Percentiles rank a stretch among this genome's conserved stretches.
Conservation (phyloP, 1,284 basidiomycete genomes). For the Agroathelia rolfsii region DNA sequence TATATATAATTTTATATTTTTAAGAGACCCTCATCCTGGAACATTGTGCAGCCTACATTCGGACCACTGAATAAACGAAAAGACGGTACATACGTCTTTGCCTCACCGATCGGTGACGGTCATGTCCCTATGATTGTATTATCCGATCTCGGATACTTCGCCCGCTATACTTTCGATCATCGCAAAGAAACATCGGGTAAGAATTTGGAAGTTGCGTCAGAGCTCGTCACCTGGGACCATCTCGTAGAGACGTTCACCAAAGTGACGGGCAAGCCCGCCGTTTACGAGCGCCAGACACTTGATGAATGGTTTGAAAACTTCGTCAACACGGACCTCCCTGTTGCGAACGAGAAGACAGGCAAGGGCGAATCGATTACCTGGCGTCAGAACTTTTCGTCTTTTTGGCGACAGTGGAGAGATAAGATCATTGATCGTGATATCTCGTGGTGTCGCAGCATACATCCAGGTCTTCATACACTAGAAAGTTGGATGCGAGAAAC, state of each 20-base stretch:
- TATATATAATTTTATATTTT: slow-evolving; percentile 1
- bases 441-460: slow-evolving; percentile 28
- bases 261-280: slow-evolving; percentile 32
- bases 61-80: slow-evolving; percentile 27
- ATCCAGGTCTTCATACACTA: slow-evolving; percentile 21
- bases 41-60: slow-evolving; percentile 22
- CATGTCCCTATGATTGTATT: slow-evolving; percentile 35
- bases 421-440: slow-evolving; percentile 33
- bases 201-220: slow-evolving; percentile 31
- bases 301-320: slow-evolving; percentile 33
- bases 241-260: slow-evolving; percentile 32
- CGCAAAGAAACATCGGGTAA: slow-evolving; percentile 27
- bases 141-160: slow-evolving; percentile 38
- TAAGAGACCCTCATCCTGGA: background rate
- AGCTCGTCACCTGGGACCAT: slow-evolving; percentile 34
- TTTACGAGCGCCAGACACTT: slow-evolving; percentile 25
- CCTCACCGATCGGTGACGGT: slow-evolving; percentile 26
- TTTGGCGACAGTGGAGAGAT: slow-evolving; percentile 32
- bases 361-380: slow-evolving; percentile 24
- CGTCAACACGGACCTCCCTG: slow-evolving; percentile 21
- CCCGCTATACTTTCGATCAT: slow-evolving; percentile 36
- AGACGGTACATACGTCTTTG: slow-evolving; percentile 37
- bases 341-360: slow-evolving; percentile 22
- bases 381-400: slow-evolving; percentile 30
- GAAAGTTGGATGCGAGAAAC: slow-evolving; percentile 20